Evolutionary conservation across 352 stramenopile genomes (phyloP), one percentile per base, ranked within the genome.

Genomic region (Peronospora destructor): DNA sequence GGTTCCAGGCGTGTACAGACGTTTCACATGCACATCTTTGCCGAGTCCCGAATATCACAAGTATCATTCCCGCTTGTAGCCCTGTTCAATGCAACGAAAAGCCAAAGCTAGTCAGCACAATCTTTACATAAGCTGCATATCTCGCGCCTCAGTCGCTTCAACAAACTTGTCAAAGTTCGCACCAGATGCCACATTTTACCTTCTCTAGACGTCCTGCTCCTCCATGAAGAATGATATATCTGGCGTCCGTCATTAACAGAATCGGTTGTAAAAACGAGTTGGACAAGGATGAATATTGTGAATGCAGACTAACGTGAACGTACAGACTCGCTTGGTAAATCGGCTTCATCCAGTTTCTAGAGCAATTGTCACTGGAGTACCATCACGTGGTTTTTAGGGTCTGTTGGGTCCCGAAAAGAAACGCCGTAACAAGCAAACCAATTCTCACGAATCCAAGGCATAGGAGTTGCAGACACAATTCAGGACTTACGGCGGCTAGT

Each of bases 381-480:
- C 66, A 97, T 94, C 13, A 91, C 82, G 13, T 70, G 64, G 26
- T 80, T 80, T 17, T 51, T 51, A 29, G 52, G 52, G 19, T 69
- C 66, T 3, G 67, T 53, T 35, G 68, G 49, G n/a, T 84, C 73
- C 0, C 61, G 59, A 0, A 71, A 88, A 2, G 68, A 73, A 2
- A 98, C 74, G 12, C 95, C 95, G 54, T 98, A 96, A 98, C 87
- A n/a, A 98, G 85, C 25, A 98, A 68, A 55, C 98, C 95, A 2
- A 95, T 98, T 67, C 98, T 98, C 37, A 98, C 92, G 28, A 91
- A 23, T 3, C 2, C 19, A 23, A 1, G 19, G 19, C 19, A 3
- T 23, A 23, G 19, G 19, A 23, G 19, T 23, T 23, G 19, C 19
- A 23, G 19, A 23, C 19, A 23, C 19, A 23, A 23, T 23, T 23